Conservation (phyloP, 179 eudicot species). For the Carnegiea gigantea region DNA sequence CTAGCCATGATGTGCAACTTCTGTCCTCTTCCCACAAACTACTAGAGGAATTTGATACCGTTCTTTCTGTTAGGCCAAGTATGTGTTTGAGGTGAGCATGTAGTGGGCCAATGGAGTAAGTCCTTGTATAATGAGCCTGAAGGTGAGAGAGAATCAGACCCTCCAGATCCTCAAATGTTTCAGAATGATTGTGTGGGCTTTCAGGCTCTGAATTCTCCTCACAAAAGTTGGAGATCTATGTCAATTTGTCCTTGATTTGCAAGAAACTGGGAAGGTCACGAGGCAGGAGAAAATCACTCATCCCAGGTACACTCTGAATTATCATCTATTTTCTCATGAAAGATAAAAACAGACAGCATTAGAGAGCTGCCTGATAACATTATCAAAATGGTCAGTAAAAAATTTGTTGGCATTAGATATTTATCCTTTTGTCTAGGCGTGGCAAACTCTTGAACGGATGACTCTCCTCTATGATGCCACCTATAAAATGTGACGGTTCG, state of each 20-base stretch:
- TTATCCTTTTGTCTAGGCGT: not conserved
- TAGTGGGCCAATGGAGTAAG: conserved; percentile 44
- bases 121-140: conserved; percentile 9
- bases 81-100: conserved; percentile 34
- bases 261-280: conserved; percentile 40
- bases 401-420: not conserved
- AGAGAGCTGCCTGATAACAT: not conserved
- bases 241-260: conserved; percentile 17
- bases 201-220: not conserved
- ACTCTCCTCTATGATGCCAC: not conserved
- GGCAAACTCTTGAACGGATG: not conserved
- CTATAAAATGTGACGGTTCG: not conserved
- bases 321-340: conserved; percentile 4
- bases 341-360: not conserved
- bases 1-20: conserved; percentile 52
- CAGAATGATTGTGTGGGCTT: conserved; percentile 13
- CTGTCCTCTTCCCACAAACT: conserved; percentile 49
- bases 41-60: conserved; percentile 13
- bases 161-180: conserved; percentile 1
- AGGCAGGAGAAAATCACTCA: conserved; percentile 29
- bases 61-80: not conserved
- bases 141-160: not conserved
- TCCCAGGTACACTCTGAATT: conserved; percentile 29
- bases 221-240: not conserved
- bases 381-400: not conserved